Evolutionary conservation across 495 filamentous ascomycete species (phyloP), one percentile per base, ranked within the genome.

Genomic region (Bryoglossum gracile): DNA sequence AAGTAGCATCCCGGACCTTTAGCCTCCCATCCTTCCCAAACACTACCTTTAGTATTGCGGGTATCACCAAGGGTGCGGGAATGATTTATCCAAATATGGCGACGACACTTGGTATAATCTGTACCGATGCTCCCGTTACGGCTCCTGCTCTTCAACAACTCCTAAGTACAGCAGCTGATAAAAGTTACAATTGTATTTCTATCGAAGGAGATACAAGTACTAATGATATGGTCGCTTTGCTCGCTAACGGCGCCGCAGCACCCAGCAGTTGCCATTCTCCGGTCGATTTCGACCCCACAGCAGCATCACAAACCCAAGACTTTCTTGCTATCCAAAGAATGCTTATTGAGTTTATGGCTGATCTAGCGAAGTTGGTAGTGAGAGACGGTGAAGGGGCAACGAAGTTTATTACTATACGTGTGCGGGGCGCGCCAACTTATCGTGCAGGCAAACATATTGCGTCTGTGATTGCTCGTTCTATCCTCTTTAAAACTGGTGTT

Each of bases 41-140:
- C 10, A 80, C 73, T 28, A 75, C 74, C 58, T 97, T 95, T 71
- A 69, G 73, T 55, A 82, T 97, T 19, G 87, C 84, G 18, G 91
- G 91, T 43, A 95, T 94, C 77, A 94, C 91, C 52, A 97, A 97
- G 68, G 91, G 91, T 37, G 92, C 91, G 8, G 91, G 91, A 59
- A 97, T 97, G 91, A 97, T 97, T 64, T 89, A 95, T 66, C 91
- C 91, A 17, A 95, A 97, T 70, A 95, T 96, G 90, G 91, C 89
- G 25, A 97, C 91, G 0, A 78, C 96, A 24, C 81, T 97, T 18
- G 89, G 86, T 30, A 85, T 95, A 35, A 76, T 96, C 58, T 89
- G 87, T 62, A 97, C 91, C 24, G 91, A 97, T 55, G 92, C 83
- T 0, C 84, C 88, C 4, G 81, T 95, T 58, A 74, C 77, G 9